Conservation (phyloP, 2,329 filamentous ascomycete species). For the Aspergillus pseudoglaucus region DNA sequence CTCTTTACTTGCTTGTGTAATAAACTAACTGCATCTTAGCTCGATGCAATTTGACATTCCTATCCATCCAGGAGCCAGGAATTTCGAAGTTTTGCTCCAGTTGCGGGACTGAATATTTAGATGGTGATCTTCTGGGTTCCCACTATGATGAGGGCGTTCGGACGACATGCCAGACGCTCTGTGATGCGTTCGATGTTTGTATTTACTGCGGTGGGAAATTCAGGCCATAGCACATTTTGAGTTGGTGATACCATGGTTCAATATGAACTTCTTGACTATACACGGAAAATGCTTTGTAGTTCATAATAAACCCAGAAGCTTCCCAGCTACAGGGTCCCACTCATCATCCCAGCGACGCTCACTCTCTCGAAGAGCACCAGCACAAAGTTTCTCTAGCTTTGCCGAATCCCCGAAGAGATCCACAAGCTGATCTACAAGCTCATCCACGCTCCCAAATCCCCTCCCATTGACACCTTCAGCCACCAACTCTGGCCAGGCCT, state of each 20-base stretch:
- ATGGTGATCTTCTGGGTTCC: slow-evolving; percentile 33
- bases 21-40: slow-evolving; percentile 20
- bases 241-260: too few species aligned
- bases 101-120: slow-evolving; percentile 46
- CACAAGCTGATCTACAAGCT: slow-evolving; percentile 58
- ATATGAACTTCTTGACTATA: too few species aligned
- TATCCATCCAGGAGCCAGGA: slow-evolving; percentile 50
- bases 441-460: slow-evolving; percentile 68
- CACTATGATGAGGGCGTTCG: slow-evolving; percentile 12
- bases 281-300: not conserved
- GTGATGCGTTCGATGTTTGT: slow-evolving; percentile 30
- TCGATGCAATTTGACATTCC: slow-evolving; percentile 50
- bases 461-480: slow-evolving; percentile 77
- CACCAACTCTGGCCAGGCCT: slow-evolving; percentile 87
- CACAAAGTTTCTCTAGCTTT: slow-evolving; percentile 56
- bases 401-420: slow-evolving; percentile 55
- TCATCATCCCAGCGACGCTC: slow-evolving; percentile 80
- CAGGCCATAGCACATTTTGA: slow-evolving; percentile 8
- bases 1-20: not conserved
- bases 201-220: slow-evolving; percentile 32
- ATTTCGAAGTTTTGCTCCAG: slow-evolving; percentile 49
- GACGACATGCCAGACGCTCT: slow-evolving; percentile 17
- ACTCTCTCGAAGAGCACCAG: slow-evolving; percentile 69
- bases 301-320: slow-evolving; percentile 52
- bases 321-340: slow-evolving; percentile 78